A percentile compares a stretch with the other conserved stretches of the same genome.
Conservation (phyloP, 2,329 filamentous ascomycete species). For the Aureobasidium leucospermi region DNA sequence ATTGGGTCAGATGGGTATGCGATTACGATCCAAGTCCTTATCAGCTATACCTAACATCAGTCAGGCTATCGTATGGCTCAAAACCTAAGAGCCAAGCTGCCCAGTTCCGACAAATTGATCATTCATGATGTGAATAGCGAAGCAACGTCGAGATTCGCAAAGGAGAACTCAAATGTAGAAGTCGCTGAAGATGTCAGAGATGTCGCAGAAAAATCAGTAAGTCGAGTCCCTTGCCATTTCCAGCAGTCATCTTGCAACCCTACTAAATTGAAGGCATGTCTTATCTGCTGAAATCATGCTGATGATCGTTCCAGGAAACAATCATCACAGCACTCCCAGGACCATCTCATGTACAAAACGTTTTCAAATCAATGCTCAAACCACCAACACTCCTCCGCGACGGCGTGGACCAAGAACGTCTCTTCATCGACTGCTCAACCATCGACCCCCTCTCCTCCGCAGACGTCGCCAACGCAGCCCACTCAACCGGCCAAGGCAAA, state of each 20-base stretch:
- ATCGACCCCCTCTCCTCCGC: slow-evolving; percentile 85
- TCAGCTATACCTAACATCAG: background rate
- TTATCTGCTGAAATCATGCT: background rate
- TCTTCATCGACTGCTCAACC: slow-evolving; percentile 95
- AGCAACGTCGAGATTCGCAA: slow-evolving; percentile 49
- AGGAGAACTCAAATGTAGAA: slow-evolving; percentile 47
- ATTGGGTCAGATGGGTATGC: slow-evolving; percentile 43
- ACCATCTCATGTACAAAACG: slow-evolving; percentile 75
- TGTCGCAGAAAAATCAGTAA: slow-evolving; percentile 60
- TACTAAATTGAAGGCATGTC: no score
- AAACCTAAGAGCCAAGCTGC: slow-evolving; percentile 61
- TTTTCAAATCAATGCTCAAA: slow-evolving; percentile 70
- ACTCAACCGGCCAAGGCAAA: slow-evolving; percentile 57
- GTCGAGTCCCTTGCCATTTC: slow-evolving; percentile 25
- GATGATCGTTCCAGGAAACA: slow-evolving; percentile 53
- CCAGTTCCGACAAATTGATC: slow-evolving; percentile 53
- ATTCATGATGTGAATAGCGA: slow-evolving; percentile 59
- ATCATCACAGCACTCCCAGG: slow-evolving; percentile 87
- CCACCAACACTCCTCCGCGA: slow-evolving; percentile 45
- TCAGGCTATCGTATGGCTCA: slow-evolving; percentile 65
- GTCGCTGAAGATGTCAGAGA: slow-evolving; percentile 53
- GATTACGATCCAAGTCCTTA: slow-evolving; percentile 14
- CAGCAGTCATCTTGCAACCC: background rate
- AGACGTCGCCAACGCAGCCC: slow-evolving; percentile 65
- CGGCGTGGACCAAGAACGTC: slow-evolving; percentile 49